Percentiles rank a stretch among this genome's conserved stretches.
phyloP scores from a whole-genome alignment of 2,329 filamentous ascomycete genomes.

The Fusarium odoratissimum region DNA sequence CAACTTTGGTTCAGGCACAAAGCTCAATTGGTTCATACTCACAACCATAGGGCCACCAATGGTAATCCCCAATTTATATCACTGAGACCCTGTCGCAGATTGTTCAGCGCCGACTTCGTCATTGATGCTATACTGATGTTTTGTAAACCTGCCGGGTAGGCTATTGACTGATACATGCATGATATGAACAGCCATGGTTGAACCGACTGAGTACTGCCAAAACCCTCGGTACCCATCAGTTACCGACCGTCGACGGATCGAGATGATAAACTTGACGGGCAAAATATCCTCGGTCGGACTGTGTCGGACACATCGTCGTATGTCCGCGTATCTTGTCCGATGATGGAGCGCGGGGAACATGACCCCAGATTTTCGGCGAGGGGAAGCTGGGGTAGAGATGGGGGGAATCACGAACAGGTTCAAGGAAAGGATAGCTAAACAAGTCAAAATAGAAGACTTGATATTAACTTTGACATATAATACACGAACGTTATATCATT shows the following conservation, averaged over 20 bases:
- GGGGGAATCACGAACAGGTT: neutral
- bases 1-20: neutral
- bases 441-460: neutral
- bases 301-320: conserved; percentile 33
- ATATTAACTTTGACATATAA: too few species aligned
- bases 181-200: neutral
- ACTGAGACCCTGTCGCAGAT: neutral
- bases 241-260: conserved; percentile 8
- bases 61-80: neutral
- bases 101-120: neutral
- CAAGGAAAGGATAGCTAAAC: neutral
- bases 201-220: neutral
- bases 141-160: neutral
- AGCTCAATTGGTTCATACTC: neutral
- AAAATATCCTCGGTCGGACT: conserved; percentile 35
- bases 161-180: neutral
- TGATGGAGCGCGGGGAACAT: conserved; percentile 19
- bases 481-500: fast-evolving
- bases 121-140: conserved; percentile 21
- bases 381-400: conserved; percentile 43
- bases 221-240: conserved; percentile 16
- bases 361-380: conserved; percentile 38
- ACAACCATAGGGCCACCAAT: neutral
- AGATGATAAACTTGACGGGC: neutral
- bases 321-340: conserved; percentile 34